These are phyloP conservation scores for Puccinia horiana DNA, from an alignment of 1,284 basidiomycete species.

Conservation along the genomic window DNA sequence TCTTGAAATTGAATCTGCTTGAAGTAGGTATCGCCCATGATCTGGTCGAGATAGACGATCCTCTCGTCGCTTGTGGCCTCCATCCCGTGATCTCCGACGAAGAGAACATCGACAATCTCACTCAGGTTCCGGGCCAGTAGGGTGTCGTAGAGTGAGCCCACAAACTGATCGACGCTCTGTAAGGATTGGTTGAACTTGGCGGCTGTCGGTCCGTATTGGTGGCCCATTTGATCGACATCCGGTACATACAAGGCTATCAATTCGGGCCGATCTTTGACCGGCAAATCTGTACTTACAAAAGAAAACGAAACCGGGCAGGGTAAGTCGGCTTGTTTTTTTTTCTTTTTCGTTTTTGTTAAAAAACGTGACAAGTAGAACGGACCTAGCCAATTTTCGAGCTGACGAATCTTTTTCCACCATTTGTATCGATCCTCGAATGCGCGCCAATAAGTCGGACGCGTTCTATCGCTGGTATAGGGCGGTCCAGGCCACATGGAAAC, in stretches of 20 bases:
- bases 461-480: constrained; percentile 59
- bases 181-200: constrained; percentile 71
- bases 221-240: constrained; percentile 66
- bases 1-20: constrained; percentile 70
- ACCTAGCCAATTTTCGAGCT: constrained; percentile 45
- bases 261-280: constrained; percentile 51
- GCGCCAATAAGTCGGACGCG: constrained; percentile 43
- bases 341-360: background rate
- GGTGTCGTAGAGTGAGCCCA: constrained; percentile 67
- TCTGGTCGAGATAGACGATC: constrained; percentile 76
- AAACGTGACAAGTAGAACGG: background rate
- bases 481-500: constrained; percentile 76
- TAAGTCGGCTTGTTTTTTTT: background rate
- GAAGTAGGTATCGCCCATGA: constrained; percentile 71
- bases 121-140: constrained; percentile 73
- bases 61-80: constrained; percentile 75
- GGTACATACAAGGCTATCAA: constrained; percentile 70
- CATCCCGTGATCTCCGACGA: constrained; percentile 94
- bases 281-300: constrained; percentile 64
- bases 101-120: constrained; percentile 80
- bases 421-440: constrained; percentile 42
- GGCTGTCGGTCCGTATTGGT: constrained; percentile 73
- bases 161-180: constrained; percentile 71
- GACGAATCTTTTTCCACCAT: constrained; percentile 38
- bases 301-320: background rate